A percentile compares a stretch with the other conserved stretches of the same genome.
Conservation (phyloP, 441 rosid species). For the Pelargonium australe region DNA sequence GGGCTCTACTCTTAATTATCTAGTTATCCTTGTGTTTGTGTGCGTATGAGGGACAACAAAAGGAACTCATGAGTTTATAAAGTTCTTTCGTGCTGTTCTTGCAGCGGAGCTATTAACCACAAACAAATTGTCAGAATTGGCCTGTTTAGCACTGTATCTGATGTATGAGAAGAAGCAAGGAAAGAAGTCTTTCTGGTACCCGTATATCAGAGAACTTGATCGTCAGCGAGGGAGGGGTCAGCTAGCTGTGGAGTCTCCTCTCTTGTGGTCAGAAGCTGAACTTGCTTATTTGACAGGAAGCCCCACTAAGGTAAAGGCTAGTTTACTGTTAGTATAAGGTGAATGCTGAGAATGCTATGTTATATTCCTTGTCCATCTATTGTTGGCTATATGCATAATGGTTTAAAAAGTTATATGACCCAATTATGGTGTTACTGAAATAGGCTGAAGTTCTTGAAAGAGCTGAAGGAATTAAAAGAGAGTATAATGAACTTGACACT, state of each 20-base stretch:
- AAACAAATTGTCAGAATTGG: slow-evolving; percentile 84
- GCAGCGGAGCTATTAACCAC: slow-evolving; percentile 85
- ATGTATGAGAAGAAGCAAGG: slow-evolving; percentile 99
- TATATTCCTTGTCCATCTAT: background rate
- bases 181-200: slow-evolving; percentile 85
- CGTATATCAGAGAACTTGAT: slow-evolving; percentile 91
- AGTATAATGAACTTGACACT: slow-evolving; percentile 82
- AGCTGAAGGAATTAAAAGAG: slow-evolving; percentile 78
- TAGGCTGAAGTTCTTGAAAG: slow-evolving; percentile 83
- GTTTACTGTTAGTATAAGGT: slow-evolving; percentile 8
- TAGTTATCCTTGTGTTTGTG: background rate
- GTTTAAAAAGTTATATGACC: slow-evolving; percentile 22
- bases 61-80: background rate
- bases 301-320: slow-evolving; percentile 63
- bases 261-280: slow-evolving; percentile 82
- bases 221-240: slow-evolving; percentile 96
- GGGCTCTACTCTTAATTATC: background rate
- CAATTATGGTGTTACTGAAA: slow-evolving; percentile 26
- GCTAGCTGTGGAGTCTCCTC: slow-evolving; percentile 87
- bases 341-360: background rate
- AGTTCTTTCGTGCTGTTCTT: slow-evolving; percentile 11
- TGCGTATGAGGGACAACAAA: background rate
- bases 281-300: slow-evolving; percentile 83
- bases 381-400: background rate
- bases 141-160: slow-evolving; percentile 85